Percentiles rank a stretch among this genome's conserved stretches.
Conservation (phyloP, 2,329 filamentous ascomycete species). For the Mariannaea elegans region DNA sequence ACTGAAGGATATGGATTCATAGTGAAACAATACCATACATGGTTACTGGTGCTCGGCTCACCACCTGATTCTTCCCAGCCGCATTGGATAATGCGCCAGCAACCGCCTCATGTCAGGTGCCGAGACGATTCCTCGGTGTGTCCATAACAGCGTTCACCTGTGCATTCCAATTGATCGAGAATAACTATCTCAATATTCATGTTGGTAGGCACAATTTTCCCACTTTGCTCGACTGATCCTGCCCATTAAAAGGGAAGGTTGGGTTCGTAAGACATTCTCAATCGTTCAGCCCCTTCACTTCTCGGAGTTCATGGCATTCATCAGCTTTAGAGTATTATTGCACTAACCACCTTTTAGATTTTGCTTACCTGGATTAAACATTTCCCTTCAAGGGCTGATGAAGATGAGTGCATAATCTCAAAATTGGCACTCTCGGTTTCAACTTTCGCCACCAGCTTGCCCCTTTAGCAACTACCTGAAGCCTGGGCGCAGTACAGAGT, state of each 20-base stretch:
- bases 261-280: no score
- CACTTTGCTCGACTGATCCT: not conserved
- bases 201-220: not conserved
- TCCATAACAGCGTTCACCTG: conserved; percentile 10
- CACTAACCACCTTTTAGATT: no score
- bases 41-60: not conserved
- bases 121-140: not conserved
- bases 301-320: no score
- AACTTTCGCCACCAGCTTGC: no score
- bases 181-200: conserved; percentile 1
- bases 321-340: no score
- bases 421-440: no score
- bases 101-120: conserved; percentile 18
- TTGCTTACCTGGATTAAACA: no score
- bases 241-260: conserved; percentile 20
- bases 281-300: no score
- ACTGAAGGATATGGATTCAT: conserved; percentile 25
- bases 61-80: conserved; percentile 25
- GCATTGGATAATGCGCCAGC: conserved; percentile 27
- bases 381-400: no score
- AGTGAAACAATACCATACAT: conserved; percentile 29
- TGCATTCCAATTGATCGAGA: conserved; percentile 11
- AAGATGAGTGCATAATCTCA: no score
- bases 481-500: no score
- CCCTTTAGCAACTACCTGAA: no score